These are phyloP conservation scores for Melanomma pulvis-pyrius DNA, from an alignment of 495 filamentous ascomycete species.

Conservation along the genomic window DNA sequence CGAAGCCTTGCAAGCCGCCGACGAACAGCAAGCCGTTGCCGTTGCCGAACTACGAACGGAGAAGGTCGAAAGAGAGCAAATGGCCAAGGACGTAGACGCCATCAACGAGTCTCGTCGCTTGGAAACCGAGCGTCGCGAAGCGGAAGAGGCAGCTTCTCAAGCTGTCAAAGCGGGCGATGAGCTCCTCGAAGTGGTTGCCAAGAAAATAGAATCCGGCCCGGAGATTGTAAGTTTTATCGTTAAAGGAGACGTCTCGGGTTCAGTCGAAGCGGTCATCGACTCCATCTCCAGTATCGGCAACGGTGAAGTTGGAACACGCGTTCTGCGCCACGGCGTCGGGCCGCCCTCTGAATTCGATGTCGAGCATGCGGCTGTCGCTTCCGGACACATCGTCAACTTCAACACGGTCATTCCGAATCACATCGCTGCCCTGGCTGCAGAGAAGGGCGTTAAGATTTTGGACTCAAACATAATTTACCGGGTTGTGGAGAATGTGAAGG, in stretches of 20 bases:
- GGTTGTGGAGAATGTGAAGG: conserved; percentile 79
- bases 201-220: conserved; percentile 49
- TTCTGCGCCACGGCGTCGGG: conserved; percentile 78
- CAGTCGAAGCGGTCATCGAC: conserved; percentile 84
- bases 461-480: conserved; percentile 93
- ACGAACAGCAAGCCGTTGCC: conserved; percentile 76
- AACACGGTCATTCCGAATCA: conserved; percentile 71
- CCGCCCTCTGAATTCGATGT: conserved; percentile 84
- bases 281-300: conserved; percentile 75
- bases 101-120: conserved; percentile 72
- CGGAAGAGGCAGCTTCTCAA: conserved; percentile 43
- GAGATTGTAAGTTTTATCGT: conserved; percentile 79
- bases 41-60: conserved; percentile 79
- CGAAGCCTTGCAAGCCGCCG: conserved; percentile 77
- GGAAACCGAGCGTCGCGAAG: conserved; percentile 62
- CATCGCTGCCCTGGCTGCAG: conserved; percentile 70
- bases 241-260: conserved; percentile 92
- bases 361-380: conserved; percentile 76
- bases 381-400: conserved; percentile 80
- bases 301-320: conserved; percentile 74
- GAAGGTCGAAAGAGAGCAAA: conserved; percentile 59
- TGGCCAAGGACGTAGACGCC: conserved; percentile 70
- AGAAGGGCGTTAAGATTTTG: conserved; percentile 70
- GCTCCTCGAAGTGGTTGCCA: conserved; percentile 16
- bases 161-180: conserved; percentile 39